Conservation (phyloP, 129 eudicot species). For the carrot (Daucus carota) region DNA sequence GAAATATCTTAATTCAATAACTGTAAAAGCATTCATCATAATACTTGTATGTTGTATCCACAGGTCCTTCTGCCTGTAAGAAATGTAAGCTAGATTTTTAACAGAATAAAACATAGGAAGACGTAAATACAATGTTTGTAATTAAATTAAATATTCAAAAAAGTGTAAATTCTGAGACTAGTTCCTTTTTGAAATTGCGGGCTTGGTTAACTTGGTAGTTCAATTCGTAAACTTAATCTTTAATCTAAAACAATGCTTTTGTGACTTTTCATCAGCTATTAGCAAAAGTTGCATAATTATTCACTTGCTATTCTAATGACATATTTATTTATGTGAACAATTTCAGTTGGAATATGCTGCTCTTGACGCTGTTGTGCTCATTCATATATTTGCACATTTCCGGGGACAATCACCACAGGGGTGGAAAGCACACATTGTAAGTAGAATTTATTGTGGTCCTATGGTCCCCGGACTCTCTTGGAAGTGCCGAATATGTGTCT, state of each 20-base stretch:
- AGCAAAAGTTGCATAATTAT: not conserved
- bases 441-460: constrained; percentile 10
- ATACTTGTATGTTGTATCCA: not conserved
- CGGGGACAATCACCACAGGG: constrained; percentile 43
- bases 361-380: constrained; percentile 90
- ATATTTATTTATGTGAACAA: not conserved
- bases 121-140: not conserved
- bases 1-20: not conserved
- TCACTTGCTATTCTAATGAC: not conserved
- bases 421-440: constrained; percentile 94
- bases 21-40: not conserved
- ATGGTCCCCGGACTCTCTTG: not conserved
- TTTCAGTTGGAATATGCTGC: constrained; percentile 97
- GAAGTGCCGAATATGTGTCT: not conserved
- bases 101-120: not conserved
- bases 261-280: not conserved
- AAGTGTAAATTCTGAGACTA: not conserved
- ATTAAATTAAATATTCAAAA: not conserved
- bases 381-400: constrained; percentile 76
- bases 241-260: not conserved
- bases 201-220: not conserved
- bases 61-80: not conserved
- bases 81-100: not conserved
- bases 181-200: not conserved
- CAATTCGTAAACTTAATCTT: not conserved